A percentile compares a stretch with the other conserved stretches of the same genome.
These are phyloP conservation scores for Auricularia sp. DNA, from an alignment of 768 basidiomycete genomes.

Conservation along the genomic window DNA sequence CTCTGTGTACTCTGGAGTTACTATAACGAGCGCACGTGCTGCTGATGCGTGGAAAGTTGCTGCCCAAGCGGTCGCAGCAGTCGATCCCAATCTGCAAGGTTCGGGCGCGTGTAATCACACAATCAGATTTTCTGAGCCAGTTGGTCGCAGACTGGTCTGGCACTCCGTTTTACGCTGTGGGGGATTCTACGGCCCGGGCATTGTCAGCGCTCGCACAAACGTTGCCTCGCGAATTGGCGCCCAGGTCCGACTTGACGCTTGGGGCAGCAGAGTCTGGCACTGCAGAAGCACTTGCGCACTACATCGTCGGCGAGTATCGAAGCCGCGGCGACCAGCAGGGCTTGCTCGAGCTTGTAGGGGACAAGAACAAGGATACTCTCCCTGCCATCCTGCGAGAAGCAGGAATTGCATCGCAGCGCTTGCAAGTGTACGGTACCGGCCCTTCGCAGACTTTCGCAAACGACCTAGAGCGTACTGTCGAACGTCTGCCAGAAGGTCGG, in stretches of 20 bases:
- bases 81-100: not conserved
- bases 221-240: constrained; percentile 2
- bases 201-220: constrained; percentile 28
- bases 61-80: constrained; percentile 12
- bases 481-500: not conserved
- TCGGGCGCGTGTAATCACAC: constrained; percentile 7
- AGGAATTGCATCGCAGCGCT: constrained; percentile 33
- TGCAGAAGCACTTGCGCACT: constrained; percentile 54
- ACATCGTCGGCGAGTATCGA: constrained; percentile 39
- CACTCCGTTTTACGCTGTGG: constrained; percentile 73
- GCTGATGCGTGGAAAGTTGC: constrained; percentile 61
- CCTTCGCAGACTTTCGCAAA: constrained; percentile 4
- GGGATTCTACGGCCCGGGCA: constrained; percentile 47
- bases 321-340: constrained; percentile 9
- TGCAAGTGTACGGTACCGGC: constrained; percentile 63
- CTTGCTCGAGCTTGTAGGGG: constrained; percentile 73
- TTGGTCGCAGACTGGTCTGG: constrained; percentile 35
- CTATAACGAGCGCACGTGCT: constrained; percentile 71
- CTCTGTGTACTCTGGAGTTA: constrained; percentile 42
- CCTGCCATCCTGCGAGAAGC: constrained; percentile 37
- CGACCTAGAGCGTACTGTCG: constrained; percentile 1
- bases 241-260: constrained; percentile 21
- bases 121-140: constrained; percentile 9
- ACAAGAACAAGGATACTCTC: constrained; percentile 74
- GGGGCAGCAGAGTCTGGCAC: constrained; percentile 50